Conservation (phyloP, 768 basidiomycete species). For the Mycena epipterygia region DNA sequence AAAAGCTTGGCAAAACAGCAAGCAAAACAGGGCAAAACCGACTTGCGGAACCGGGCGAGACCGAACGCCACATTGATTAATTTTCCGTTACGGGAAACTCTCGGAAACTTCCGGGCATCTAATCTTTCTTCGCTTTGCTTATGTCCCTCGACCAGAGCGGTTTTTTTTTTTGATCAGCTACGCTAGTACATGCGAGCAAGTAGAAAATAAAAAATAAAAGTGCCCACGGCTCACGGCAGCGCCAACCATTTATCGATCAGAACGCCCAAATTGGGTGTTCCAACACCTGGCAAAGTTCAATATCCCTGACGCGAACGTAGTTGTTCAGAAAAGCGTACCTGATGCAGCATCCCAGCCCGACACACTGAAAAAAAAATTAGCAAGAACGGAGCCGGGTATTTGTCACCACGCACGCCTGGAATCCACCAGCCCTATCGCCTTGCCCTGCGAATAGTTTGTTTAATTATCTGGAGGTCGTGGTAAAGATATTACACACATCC, state of each 20-base stretch:
- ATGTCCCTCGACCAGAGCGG: no score
- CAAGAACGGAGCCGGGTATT: background rate
- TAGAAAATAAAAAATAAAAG: no score
- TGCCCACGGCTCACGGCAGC: slow-evolving; percentile 55
- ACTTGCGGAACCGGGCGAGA: no score
- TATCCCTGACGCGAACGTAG: background rate
- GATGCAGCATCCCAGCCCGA: slow-evolving; percentile 62
- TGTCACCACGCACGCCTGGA: slow-evolving; percentile 47
- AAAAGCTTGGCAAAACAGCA: no score
- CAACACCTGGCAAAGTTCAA: slow-evolving; percentile 47
- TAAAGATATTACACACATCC: slow-evolving; percentile 45
- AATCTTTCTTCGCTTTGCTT: no score
- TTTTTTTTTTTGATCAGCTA: no score
- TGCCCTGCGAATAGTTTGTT: slow-evolving; percentile 41
- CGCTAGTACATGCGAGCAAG: no score
- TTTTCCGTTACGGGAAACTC: no score
- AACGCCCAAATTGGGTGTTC: slow-evolving; percentile 58
- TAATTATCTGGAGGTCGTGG: background rate
- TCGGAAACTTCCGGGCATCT: no score
- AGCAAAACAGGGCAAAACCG: no score
- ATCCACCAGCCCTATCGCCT: slow-evolving; percentile 49
- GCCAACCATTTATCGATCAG: slow-evolving; percentile 55
- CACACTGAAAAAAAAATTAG: slow-evolving; percentile 39
- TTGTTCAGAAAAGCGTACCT: slow-evolving; percentile 37
- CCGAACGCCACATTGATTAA: no score